Evolutionary conservation across 495 filamentous ascomycete genomes (phyloP), one percentile per base, ranked within the genome.

Genomic region (Aspergillus ostianus): DNA sequence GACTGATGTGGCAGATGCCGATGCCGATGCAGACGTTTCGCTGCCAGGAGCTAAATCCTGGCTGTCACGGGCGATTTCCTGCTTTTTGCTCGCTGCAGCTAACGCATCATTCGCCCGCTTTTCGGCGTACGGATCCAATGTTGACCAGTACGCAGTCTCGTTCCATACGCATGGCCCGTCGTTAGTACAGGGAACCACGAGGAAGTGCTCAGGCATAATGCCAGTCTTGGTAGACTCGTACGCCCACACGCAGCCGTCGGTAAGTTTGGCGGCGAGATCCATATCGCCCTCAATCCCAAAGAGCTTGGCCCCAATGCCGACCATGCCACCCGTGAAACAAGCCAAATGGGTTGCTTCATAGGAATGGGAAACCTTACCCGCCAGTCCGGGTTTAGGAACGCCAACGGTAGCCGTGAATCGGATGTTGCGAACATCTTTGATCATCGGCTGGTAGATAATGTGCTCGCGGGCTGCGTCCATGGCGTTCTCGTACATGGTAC

Each of bases 291-390:
- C 80, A n/a, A 86, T 79, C 10, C 84, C 82, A 61, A 97, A 97
- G n/a, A 93, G 80, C 73, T 90, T 93, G 46, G 92, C 89, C 32
- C 89, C 92, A 56, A 98, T 80, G 6, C 86, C 95, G 58, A 95
- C 88, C 94, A 98, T 98, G 53, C 92, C 94, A 12, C 94, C 94
- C 19, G 89, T 80, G 66, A 98, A 98, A 69, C 94, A 98, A 15
- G 87, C 87, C 29, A 96, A 80, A 77, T 97, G 92, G 9, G 85
- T 83, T 4, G 84, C 81, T 62, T 94, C 88, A 57, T 82, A 84
- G 18, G 80, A 71, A 44, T 82, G 75, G 18, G 59, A 62, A 9
- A 77, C 65, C 21, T 53, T 64, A n/a, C 70, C 75, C 3, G 69
- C 68, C 2, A 51, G 58, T 47, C 66, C 67, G 10, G 68, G 68